Evolutionary conservation across 2,329 filamentous ascomycete species (phyloP).

Genomic region (Nigrospora sphaerica): DNA sequence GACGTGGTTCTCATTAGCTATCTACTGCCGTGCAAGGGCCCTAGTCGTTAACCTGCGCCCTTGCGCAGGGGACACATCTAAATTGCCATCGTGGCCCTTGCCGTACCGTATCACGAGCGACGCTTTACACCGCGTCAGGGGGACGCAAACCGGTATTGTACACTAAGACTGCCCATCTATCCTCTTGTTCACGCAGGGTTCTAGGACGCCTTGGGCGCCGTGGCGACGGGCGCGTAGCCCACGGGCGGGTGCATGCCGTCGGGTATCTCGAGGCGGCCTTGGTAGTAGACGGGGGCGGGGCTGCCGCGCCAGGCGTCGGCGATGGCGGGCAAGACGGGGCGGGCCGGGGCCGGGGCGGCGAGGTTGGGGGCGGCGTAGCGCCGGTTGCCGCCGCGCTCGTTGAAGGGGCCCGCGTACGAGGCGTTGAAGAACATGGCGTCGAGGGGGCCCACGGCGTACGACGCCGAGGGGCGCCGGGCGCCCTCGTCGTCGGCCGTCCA

Average conservation of each 20-base stretch:
- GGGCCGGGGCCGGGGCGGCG: slow-evolving; percentile 7
- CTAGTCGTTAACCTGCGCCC: too few species aligned
- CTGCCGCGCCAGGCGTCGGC: slow-evolving; percentile 29
- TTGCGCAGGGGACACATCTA: too few species aligned
- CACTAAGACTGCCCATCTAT: too few species aligned
- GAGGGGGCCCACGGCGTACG: slow-evolving; percentile 11
- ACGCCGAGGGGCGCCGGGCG: too few species aligned
- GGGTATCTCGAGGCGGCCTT: slow-evolving; percentile 27
- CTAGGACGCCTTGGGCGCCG: neutral
- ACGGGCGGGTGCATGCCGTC: slow-evolving; percentile 36
- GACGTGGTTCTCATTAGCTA: too few species aligned
- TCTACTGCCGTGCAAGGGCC: too few species aligned
- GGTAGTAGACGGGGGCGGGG: slow-evolving; percentile 33
- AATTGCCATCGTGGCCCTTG: too few species aligned
- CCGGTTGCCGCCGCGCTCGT: slow-evolving; percentile 25
- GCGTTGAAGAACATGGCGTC: slow-evolving; percentile 41
- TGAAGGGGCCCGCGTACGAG: slow-evolving; percentile 45
- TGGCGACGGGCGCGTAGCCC: slow-evolving; percentile 20
- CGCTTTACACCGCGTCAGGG: too few species aligned
- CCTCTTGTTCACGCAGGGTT: neutral
- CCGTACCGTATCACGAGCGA: too few species aligned
- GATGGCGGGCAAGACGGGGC: slow-evolving; percentile 30
- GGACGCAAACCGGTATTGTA: too few species aligned
- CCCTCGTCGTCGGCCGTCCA: slow-evolving; percentile 23
- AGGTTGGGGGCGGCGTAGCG: slow-evolving; percentile 34